phyloP scores from a whole-genome alignment of 257 asterid species.

The Solanum paucissectum region DNA sequence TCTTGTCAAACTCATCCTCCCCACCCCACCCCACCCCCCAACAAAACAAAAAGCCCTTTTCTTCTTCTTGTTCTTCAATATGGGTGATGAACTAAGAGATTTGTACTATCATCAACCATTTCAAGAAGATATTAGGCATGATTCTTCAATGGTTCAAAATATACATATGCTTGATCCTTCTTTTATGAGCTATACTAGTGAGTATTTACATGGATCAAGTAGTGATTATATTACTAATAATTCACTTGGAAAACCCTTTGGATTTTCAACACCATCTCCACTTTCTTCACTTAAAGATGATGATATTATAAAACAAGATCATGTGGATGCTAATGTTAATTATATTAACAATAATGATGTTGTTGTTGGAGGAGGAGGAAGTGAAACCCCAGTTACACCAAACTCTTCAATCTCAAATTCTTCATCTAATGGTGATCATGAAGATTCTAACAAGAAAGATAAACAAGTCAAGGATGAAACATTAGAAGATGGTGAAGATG shows the following conservation, averaged over 20 bases:
- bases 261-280: conserved; percentile 2
- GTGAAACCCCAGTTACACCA: conserved; percentile 38
- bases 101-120: conserved; percentile 48
- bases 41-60: background rate
- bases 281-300: conserved; percentile 20
- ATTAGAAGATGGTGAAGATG: conserved; percentile 31
- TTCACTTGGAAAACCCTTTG: conserved; percentile 23
- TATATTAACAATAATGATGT: background rate
- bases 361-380: conserved; percentile 1
- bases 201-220: conserved; percentile 31
- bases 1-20: conserved; percentile 35
- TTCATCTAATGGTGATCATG: conserved; percentile 40
- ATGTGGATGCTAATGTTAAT: background rate
- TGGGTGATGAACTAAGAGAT: conserved; percentile 55
- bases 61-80: conserved; percentile 13
- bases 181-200: conserved; percentile 26
- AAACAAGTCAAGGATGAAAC: conserved; percentile 12
- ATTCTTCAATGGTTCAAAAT: conserved; percentile 8
- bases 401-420: conserved; percentile 52
- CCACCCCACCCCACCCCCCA: background rate
- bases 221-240: conserved; percentile 3
- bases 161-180: conserved; percentile 45
- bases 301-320: background rate
- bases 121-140: conserved; percentile 6
- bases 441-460: conserved; percentile 32